These are phyloP conservation scores for Psilocybe sp. DNA, from an alignment of 768 basidiomycete genomes.

Conservation along the genomic window DNA sequence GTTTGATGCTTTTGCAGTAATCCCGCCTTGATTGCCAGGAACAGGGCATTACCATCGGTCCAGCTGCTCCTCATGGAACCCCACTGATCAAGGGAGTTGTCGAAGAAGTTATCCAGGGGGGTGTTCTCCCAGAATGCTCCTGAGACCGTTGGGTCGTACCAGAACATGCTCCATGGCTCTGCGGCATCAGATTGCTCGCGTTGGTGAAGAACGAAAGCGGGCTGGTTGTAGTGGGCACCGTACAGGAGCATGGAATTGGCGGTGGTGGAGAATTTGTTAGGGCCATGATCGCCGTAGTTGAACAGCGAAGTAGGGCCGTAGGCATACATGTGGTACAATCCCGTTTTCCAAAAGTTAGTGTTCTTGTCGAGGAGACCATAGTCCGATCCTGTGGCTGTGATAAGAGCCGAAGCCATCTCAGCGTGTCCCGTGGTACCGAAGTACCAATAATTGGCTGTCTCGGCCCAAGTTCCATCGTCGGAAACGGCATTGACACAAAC, in stretches of 20 bases:
- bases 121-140: constrained; percentile 93
- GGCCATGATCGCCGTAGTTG: constrained; percentile 81
- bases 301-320: constrained; percentile 84
- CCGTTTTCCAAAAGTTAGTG: constrained; percentile 68
- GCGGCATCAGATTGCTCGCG: constrained; percentile 83
- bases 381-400: constrained; percentile 83
- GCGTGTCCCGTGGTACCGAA: constrained; percentile 91
- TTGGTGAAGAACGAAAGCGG: constrained; percentile 83
- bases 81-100: constrained; percentile 76
- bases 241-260: constrained; percentile 88
- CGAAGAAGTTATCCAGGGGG: constrained; percentile 81
- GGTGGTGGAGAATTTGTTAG: constrained; percentile 94
- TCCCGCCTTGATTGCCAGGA: constrained; percentile 88
- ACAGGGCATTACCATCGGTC: constrained; percentile 83
- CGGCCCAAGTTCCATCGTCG: constrained; percentile 86
- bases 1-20: constrained; percentile 81
- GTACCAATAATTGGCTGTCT: constrained; percentile 95
- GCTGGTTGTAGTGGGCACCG: constrained; percentile 62
- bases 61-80: constrained; percentile 88
- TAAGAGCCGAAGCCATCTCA: constrained; percentile 81
- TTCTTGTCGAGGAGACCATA: constrained; percentile 72
- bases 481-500: constrained; percentile 69
- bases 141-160: constrained; percentile 81
- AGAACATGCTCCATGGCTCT: constrained; percentile 87
- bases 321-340: constrained; percentile 87